Percentiles rank a stretch among this genome's conserved stretches.
phyloP scores from a whole-genome alignment of 805 yeast species.

The Cyberlindnera galapagoensis region DNA sequence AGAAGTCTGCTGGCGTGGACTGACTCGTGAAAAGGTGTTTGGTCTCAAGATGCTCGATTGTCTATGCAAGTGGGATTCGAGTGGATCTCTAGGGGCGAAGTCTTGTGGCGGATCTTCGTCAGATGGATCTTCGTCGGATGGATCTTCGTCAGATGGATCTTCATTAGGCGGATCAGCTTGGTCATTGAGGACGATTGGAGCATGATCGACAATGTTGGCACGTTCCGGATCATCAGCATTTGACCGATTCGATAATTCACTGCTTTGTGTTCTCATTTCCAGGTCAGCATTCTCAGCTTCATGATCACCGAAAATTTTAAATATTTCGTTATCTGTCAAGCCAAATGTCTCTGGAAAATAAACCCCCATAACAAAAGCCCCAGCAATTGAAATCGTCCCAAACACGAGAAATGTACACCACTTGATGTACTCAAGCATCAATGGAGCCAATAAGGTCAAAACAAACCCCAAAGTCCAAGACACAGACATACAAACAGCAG shows the following conservation, averaged over 20 bases:
- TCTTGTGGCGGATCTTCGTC: neutral
- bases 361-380: slow-evolving; percentile 26
- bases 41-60: no score
- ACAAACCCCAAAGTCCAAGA: slow-evolving; percentile 38
- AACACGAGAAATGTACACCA: slow-evolving; percentile 36
- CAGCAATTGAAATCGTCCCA: slow-evolving; percentile 28
- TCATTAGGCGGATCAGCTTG: no score
- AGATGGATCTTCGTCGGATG: neutral
- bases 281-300: no score
- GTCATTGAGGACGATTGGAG: no score
- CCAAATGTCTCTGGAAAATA: slow-evolving; percentile 41
- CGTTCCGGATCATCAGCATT: no score
- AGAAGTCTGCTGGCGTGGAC: no score
- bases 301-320: slow-evolving; percentile 17
- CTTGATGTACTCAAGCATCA: slow-evolving; percentile 28
- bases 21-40: no score
- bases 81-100: neutral
- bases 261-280: no score
- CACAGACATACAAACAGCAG: slow-evolving; percentile 37
- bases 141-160: slow-evolving; percentile 1
- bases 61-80: no score
- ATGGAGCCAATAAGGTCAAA: slow-evolving; percentile 35
- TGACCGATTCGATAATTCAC: neutral
- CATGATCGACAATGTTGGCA: no score
- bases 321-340: slow-evolving; percentile 22